Evolutionary conservation across 1,284 basidiomycete species (phyloP).

Genomic region (Malassezia arunalokei): DNA sequence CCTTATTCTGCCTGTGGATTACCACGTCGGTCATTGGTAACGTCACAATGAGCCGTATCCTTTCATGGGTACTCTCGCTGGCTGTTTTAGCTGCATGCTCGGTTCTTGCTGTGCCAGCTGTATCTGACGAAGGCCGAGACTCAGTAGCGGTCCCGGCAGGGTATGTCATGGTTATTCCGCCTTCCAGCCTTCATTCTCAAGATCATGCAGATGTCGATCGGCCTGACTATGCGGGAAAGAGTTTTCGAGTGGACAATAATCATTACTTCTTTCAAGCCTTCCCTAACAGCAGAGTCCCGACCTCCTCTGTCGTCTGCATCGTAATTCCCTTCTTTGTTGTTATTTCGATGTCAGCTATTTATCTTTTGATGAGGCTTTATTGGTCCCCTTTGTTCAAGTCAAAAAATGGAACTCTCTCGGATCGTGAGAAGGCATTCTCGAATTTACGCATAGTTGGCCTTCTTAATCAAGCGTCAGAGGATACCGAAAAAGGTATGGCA

Average conservation of each 20-base stretch:
- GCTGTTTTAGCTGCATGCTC: too few relatives aligned
- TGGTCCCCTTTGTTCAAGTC: not conserved
- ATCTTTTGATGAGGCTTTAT: not conserved
- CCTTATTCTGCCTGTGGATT: too few relatives aligned
- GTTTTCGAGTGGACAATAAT: not conserved
- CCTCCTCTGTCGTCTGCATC: not conserved
- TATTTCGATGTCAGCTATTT: not conserved
- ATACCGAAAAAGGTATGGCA: not conserved
- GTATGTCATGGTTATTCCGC: too few relatives aligned
- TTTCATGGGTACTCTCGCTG: too few relatives aligned
- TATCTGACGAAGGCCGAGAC: too few relatives aligned
- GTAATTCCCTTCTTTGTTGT: slow-evolving; percentile 1
- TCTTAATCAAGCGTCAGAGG: not conserved
- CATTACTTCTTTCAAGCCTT: slow-evolving; percentile 11
- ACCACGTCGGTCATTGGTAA: too few relatives aligned
- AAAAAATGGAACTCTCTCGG: not conserved
- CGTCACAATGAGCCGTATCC: too few relatives aligned
- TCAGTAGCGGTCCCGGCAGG: too few relatives aligned
- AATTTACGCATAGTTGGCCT: slow-evolving; percentile 14
- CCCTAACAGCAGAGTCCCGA: slow-evolving; percentile 9
- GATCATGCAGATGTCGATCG: too few relatives aligned
- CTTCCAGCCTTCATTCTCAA: too few relatives aligned
- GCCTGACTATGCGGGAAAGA: too few relatives aligned
- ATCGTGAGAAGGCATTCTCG: slow-evolving; percentile 6
- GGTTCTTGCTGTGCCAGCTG: too few relatives aligned